Base-by-base conservation (phyloP, 805 yeast genomes). In the Yamadazyma akitaensis region DNA sequence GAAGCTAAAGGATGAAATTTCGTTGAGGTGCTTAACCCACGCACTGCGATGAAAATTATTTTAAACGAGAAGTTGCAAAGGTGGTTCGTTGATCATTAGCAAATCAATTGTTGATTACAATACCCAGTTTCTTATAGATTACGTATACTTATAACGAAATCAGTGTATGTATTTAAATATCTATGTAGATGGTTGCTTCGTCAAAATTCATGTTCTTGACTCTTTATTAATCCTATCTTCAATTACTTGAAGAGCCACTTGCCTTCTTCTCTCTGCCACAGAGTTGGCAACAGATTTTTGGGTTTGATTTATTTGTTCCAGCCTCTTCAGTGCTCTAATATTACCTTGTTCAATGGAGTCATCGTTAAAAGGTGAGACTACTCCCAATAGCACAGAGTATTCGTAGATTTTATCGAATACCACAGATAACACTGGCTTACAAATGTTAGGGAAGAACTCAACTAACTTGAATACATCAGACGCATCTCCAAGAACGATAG, bases 391-490 rank as follows among this genome's bases (percentile, higher is more conserved):
- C 30, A 67, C 73, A 17, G 62, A 48, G n/a, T 63, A 44, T 40
- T 68, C 71, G 55, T 72, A 70, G 11, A 63, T 31, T 14, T 56
- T 53, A 43, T 69, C 61, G 50, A 83, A 82, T 0, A 82, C 55
- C 1, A 81, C 79, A 30, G 71, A 68, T 40, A 88, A 61, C 21
- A 75, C 51, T 2, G 80, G 77, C 46, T 80, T 79, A 2, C 77
- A 31, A 1, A 77, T 60, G 40, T 74, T 80, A 0, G 97, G 97
- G 80, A 91, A 91, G 62, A 91, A 88, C 56, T 85, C 84, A 28
- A 84, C 82, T 51, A 91, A 74, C 46, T 87, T 82, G 70, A 91
- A 91, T 1, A 92, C 85, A 54, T 91, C 97, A 0, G 94, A 83
- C 0, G 97, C 96, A 63, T 90, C 97, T 33, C 97, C 97, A 24